A percentile compares a stretch with the other conserved stretches of the same genome.
phyloP scores from a whole-genome alignment of 805 yeast species.

The Suhomyces canberraensis region DNA sequence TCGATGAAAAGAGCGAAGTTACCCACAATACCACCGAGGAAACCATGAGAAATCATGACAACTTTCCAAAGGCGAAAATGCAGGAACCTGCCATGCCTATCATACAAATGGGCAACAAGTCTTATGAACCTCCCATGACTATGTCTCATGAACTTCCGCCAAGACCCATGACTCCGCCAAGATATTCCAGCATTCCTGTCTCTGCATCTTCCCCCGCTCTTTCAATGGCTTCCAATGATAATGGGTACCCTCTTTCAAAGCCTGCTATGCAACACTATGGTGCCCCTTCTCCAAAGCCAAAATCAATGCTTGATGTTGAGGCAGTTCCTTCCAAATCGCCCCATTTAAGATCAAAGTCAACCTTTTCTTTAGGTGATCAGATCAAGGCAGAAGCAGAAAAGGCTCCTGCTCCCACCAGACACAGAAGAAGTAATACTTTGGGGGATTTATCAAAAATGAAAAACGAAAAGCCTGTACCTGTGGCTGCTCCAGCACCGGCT shows the following conservation, averaged over 20 bases:
- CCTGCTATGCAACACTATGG: not conserved
- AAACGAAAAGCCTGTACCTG: conserved; percentile 4
- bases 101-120: no score
- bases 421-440: conserved; percentile 10
- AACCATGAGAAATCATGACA: not conserved
- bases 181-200: not conserved
- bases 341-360: conserved; percentile 6
- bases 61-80: not conserved
- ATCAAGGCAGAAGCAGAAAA: not conserved
- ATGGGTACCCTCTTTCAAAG: conserved; percentile 2
- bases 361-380: conserved; percentile 2
- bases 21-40: conserved; percentile 2
- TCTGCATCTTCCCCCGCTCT: conserved; percentile 6
- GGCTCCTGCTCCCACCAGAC: not conserved
- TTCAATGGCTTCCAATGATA: not conserved
- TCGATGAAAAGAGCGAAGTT: conserved; percentile 13
- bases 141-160: not conserved
- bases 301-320: not conserved
- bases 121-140: not conserved
- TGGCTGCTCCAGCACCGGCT: conserved; percentile 1
- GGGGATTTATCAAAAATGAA: conserved; percentile 6
- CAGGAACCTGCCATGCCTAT: not conserved
- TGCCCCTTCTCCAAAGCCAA: conserved; percentile 2
- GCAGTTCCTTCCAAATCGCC: conserved; percentile 1
- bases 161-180: not conserved